Evolutionary conservation across 2,329 filamentous ascomycete species (phyloP), one percentile per base, ranked within the genome.

Genomic region (Tolypocladium ophioglossoides): DNA sequence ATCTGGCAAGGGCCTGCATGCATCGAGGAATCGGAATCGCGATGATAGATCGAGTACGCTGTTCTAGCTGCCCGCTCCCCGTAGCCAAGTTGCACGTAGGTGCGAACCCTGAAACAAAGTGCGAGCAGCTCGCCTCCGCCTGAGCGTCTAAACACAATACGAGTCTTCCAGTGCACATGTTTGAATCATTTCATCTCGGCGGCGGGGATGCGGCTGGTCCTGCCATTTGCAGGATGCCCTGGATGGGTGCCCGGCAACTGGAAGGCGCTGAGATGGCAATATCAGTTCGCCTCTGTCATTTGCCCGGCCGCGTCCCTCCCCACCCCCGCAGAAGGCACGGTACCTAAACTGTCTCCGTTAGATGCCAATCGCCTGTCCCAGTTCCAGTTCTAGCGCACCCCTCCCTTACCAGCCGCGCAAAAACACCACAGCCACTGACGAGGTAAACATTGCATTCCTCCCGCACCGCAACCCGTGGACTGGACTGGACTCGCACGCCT

Each of bases 401-500:
- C 59, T 63, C 58, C 62, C 59, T 60, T 61, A 37, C 59, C 63
- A 65, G 58, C 63, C 61, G 59, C 60, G 48, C 39, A 58, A 51
- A 58, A 62, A 60, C 56, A 58, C 56, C 52, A 59, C 61, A 53
- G 50, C 57, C 58, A 52, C 56, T 56, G 51, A n/a, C 16, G 27
- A 51, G 40, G 60, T 63, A 62, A 64, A 64, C 58, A 66, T 65
- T 66, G 60, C 64, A 66, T 66, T 67, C 63, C 47, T 34, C 52
- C 53, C 50, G 46, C 53, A 55, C 53, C 53, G 52, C 35, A 22
- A 24, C 18, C 51, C 40, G 49, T 22, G 34, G 34, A 37, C 48
- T 32, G 48, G 47, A n/a, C 49, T 51, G 24, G 32, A 38, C 38
- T 44, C 39, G 37, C 37, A 34, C 50, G 37, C 41, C 37, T 41